Evolutionary conservation across 139 green algal species (phyloP), one percentile per base, ranked within the genome.

Genomic region (Tetratostichococcus sp.): DNA sequence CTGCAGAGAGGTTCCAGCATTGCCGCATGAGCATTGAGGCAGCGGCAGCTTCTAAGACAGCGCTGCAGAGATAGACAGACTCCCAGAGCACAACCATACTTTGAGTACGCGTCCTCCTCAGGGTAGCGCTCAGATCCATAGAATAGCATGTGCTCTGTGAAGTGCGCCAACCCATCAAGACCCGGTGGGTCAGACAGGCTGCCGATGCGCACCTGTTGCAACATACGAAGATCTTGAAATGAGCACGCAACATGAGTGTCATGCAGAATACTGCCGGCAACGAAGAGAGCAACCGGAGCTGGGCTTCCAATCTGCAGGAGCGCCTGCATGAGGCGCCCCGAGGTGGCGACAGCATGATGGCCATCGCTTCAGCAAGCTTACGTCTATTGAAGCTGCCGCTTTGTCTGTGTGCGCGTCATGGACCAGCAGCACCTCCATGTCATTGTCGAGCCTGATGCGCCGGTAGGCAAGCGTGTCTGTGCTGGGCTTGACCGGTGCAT

Each of bases 61-160:
- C n/a, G n/a, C n/a, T n/a, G n/a, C n/a, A n/a, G n/a, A n/a, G n/a
- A n/a, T n/a, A n/a, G n/a, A n/a, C n/a, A n/a, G n/a, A n/a, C n/a
- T n/a, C n/a, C n/a, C n/a, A n/a, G n/a, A n/a, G n/a, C n/a, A n/a
- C n/a, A n/a, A n/a, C 50, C 50, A n/a, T 17, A 82, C 35, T 89
- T 91, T 69, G 66, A 84, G 85, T 94, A 95, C 31, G 80, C 87
- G 70, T 92, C 86, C 73, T 95, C 89, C 26, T 84, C 26, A 5
- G 89, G 92, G 77, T 95, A 97, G 74, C 95, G 95, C 21, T 86
- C 88, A 57, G 74, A 88, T 14, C 77, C 78, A 73, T 96, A 97
- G 81, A 97, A 97, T 2, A 97, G 89, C 93, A 97, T 97, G 80
- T 97, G 93, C 86, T 97, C 87, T 8, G 74, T 81, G 79, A 97